These are phyloP conservation scores for Sisymbrium altissimum DNA, from an alignment of 345 rosid genomes.

Conservation along the genomic window DNA sequence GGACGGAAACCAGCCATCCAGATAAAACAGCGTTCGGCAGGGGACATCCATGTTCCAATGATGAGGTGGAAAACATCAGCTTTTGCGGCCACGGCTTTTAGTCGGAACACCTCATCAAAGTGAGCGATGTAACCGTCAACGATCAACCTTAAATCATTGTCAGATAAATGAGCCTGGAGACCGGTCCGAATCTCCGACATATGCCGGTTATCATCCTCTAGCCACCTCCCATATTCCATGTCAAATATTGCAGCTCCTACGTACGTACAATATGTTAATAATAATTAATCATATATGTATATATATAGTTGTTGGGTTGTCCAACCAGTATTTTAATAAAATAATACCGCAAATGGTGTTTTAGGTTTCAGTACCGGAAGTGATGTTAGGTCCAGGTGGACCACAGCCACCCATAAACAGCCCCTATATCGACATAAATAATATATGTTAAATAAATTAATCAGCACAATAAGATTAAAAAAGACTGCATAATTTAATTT, in stretches of 20 bases:
- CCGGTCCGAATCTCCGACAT: slow-evolving; percentile 82
- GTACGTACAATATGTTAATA: neutral
- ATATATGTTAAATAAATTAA: neutral
- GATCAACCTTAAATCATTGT: slow-evolving; percentile 61
- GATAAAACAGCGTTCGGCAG: slow-evolving; percentile 93
- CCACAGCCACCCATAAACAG: slow-evolving; percentile 75
- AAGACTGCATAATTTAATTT: neutral
- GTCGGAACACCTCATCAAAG: slow-evolving; percentile 77
- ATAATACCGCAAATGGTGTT: neutral
- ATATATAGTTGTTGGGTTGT: neutral
- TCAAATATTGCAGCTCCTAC: slow-evolving; percentile 89
- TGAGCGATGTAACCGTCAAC: slow-evolving; percentile 82
- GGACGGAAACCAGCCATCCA: slow-evolving; percentile 99
- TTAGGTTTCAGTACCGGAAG: slow-evolving; percentile 61
- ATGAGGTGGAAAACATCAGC: slow-evolving; percentile 86
- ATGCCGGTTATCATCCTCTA: slow-evolving; percentile 80
- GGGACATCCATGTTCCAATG: slow-evolving; percentile 83
- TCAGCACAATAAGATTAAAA: neutral
- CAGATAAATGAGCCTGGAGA: slow-evolving; percentile 69
- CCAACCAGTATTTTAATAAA: neutral
- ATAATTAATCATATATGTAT: neutral
- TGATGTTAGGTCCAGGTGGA: slow-evolving; percentile 63
- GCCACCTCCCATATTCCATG: slow-evolving; percentile 92
- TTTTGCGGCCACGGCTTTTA: slow-evolving; percentile 66
- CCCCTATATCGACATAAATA: slow-evolving; percentile 51